Evolutionary conservation across 2,329 filamentous ascomycete species (phyloP).

Genomic region (Colletotrichum ledebouriae): DNA sequence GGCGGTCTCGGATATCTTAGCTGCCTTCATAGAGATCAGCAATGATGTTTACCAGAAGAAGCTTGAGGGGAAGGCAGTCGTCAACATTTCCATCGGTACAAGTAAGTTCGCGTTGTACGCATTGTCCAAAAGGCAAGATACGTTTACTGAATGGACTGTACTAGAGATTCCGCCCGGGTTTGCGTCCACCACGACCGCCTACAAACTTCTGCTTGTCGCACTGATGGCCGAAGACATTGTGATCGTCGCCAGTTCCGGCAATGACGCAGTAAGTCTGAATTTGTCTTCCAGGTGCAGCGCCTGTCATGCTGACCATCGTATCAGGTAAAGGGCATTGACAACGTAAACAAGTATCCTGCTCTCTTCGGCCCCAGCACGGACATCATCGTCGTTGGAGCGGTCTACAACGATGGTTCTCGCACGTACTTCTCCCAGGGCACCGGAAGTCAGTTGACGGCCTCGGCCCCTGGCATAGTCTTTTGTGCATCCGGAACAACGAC

Average conservation of each 20-base stretch:
- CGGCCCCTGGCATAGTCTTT: not conserved
- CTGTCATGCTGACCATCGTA: not conserved
- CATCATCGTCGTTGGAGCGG: conserved; percentile 32
- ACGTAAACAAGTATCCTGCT: conserved; percentile 17
- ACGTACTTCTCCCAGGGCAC: conserved; percentile 20
- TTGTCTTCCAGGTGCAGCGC: no score
- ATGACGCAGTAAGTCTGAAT: conserved; percentile 3
- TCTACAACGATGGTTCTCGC: conserved; percentile 8
- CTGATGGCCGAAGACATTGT: conserved; percentile 31
- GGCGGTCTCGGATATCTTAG: not conserved
- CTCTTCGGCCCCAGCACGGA: conserved; percentile 18
- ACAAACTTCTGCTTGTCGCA: conserved; percentile 6
- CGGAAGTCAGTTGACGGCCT: conserved; percentile 18
- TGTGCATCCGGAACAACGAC: not conserved
- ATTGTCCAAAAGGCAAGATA: no score
- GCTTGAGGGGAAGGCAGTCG: conserved; percentile 15
- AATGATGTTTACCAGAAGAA: conserved; percentile 12
- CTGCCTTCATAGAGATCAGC: not conserved
- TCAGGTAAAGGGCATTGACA: not conserved
- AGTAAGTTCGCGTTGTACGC: not conserved
- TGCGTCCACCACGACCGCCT: not conserved
- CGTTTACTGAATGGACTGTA: not conserved
- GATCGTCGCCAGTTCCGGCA: conserved; percentile 22
- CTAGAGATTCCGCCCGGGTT: not conserved
- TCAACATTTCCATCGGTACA: conserved; percentile 1